Conservation (phyloP, 495 filamentous ascomycete genomes). For the Penicillium herquei region DNA sequence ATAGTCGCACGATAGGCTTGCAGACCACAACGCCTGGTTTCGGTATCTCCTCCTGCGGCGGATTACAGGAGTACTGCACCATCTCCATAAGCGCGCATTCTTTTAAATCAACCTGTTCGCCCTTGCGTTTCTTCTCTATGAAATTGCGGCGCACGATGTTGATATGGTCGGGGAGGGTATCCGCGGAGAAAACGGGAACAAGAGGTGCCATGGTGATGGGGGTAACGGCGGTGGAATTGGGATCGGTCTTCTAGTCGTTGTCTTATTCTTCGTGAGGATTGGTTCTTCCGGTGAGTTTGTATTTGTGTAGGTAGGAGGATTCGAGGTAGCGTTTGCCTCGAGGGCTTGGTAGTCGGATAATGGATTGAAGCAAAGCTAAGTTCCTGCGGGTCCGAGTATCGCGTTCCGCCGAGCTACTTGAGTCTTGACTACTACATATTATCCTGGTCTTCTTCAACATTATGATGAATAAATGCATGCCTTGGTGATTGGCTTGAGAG, state of each 20-base stretch:
- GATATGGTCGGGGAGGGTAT: slow-evolving; percentile 41
- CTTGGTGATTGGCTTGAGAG: neutral
- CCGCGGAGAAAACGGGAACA: slow-evolving; percentile 38
- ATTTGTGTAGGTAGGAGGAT: no score
- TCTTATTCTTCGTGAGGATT: neutral
- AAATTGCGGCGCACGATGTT: slow-evolving; percentile 42
- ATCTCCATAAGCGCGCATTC: slow-evolving; percentile 74
- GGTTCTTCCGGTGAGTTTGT: neutral
- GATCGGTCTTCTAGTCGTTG: neutral
- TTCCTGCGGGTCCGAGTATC: neutral
- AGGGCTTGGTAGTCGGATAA: neutral
- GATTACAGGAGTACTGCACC: slow-evolving; percentile 77
- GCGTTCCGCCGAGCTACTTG: neutral
- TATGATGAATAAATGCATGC: neutral
- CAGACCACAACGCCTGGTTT: slow-evolving; percentile 62
- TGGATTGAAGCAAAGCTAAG: neutral
- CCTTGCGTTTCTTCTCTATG: slow-evolving; percentile 44
- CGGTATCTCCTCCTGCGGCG: slow-evolving; percentile 53
- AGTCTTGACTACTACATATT: neutral
- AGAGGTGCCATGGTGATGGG: slow-evolving; percentile 40
- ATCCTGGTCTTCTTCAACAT: neutral
- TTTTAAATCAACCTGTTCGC: slow-evolving; percentile 53
- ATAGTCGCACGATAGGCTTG: slow-evolving; percentile 71
- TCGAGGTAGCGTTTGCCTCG: no score
- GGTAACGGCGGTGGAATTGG: neutral